phyloP scores from a whole-genome alignment of 495 filamentous ascomycete species.

The Daldinia grandis region DNA sequence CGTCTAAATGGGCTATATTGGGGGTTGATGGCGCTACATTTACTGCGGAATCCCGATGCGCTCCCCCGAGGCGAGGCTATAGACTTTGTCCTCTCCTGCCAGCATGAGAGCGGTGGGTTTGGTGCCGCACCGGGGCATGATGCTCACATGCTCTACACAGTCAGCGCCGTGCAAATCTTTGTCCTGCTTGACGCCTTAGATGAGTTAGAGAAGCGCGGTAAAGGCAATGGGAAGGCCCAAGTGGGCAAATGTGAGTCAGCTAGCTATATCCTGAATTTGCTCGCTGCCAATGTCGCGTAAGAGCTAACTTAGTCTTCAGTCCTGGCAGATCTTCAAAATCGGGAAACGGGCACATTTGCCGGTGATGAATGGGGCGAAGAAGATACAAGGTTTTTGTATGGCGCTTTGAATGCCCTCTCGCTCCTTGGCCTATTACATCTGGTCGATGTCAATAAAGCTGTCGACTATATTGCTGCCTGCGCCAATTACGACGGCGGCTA shows the following conservation, averaged over 20 bases:
- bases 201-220: conserved; percentile 75
- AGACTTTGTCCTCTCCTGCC: conserved; percentile 90
- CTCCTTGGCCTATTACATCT: conserved; percentile 74
- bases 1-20: conserved; percentile 95
- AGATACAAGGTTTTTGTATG: conserved; percentile 93
- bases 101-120: conserved; percentile 87
- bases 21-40: conserved; percentile 88
- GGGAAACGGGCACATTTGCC: conserved; percentile 81
- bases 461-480: conserved; percentile 79
- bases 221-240: conserved; percentile 74
- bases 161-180: conserved; percentile 91
- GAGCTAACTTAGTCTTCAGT: conserved; percentile 57
- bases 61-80: conserved; percentile 84
- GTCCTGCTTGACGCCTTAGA: conserved; percentile 84
- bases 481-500: conserved; percentile 94
- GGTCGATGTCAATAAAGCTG: conserved; percentile 80
- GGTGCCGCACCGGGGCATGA: conserved; percentile 94
- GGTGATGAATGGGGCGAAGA: conserved; percentile 97
- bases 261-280: background rate
- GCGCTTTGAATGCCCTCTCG: conserved; percentile 85
- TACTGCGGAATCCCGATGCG: conserved; percentile 80
- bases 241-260: conserved; percentile 73
- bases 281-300: conserved; percentile 14
- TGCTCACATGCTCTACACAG: conserved; percentile 92
- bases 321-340: conserved; percentile 83